A percentile compares a stretch with the other conserved stretches of the same genome.
Conservation (phyloP, 2,329 filamentous ascomycete species). For the Cladosporium sp. region DNA sequence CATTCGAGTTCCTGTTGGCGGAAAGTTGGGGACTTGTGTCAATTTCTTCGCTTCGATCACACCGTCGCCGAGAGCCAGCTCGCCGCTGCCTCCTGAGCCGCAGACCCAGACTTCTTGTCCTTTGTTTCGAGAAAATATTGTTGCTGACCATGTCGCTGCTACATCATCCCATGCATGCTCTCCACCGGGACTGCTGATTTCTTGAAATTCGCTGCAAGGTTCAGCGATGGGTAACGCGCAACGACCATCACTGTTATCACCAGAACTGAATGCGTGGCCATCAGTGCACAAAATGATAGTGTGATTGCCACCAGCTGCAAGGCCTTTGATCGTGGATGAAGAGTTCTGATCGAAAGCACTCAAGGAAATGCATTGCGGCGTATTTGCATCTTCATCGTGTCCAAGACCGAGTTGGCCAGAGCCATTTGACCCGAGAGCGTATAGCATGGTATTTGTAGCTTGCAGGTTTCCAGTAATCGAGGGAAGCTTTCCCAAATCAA, state of each 20-base stretch:
- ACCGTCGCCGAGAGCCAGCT: slow-evolving; percentile 59
- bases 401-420: slow-evolving; percentile 49
- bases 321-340: slow-evolving; percentile 20
- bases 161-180: slow-evolving; percentile 6
- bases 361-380: slow-evolving; percentile 18
- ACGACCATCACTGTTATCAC: slow-evolving; percentile 52
- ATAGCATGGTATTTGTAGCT: slow-evolving; percentile 15
- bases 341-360: not conserved
- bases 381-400: slow-evolving; percentile 39
- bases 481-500: not conserved
- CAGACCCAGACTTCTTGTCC: slow-evolving; percentile 53
- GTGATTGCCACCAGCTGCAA: slow-evolving; percentile 77
- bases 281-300: slow-evolving; percentile 65
- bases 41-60: slow-evolving; percentile 31
- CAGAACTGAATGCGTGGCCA: slow-evolving; percentile 62
- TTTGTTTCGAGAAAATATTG: slow-evolving; percentile 51
- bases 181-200: not conserved
- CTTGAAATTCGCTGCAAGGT: not conserved
- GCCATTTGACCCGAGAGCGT: slow-evolving; percentile 49
- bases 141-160: slow-evolving; percentile 76
- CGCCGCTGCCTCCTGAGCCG: slow-evolving; percentile 66
- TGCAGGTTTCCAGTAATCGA: not conserved
- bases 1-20: slow-evolving; percentile 56
- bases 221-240: slow-evolving; percentile 18
- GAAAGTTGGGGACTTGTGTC: slow-evolving; percentile 57